A percentile compares a stretch with the other conserved stretches of the same genome.
Evolutionary conservation across 139 green algal species (phyloP).

Genomic region (Tetradesmus lagerheimii): DNA sequence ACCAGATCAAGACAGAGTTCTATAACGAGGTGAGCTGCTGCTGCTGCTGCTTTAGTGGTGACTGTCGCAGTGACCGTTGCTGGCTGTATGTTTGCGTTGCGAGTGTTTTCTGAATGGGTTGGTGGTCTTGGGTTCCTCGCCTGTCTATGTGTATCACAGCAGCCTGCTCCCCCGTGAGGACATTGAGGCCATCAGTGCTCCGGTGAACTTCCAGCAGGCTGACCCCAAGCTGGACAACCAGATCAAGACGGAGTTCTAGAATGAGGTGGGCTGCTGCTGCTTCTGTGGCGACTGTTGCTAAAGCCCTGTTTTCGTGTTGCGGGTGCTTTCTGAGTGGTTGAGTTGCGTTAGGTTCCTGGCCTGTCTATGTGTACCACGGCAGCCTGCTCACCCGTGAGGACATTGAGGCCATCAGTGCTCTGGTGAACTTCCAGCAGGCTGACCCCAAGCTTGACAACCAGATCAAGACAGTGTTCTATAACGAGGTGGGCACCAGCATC

Average conservation of each 20-base stretch:
- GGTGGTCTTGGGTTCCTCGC: background rate
- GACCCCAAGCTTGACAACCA: slow-evolving; percentile 3
- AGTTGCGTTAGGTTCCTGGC: background rate
- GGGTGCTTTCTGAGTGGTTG: too few species aligned
- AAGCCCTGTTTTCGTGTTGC: too few species aligned
- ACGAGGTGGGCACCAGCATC: slow-evolving; percentile 16
- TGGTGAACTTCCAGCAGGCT: slow-evolving; percentile 25
- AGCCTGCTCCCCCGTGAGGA: too few species aligned
- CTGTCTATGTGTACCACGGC: too few species aligned
- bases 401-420: too few species aligned
- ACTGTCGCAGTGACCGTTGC: background rate
- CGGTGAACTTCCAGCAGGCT: slow-evolving; percentile 25
- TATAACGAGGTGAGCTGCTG: slow-evolving; percentile 10
- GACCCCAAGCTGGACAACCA: slow-evolving; percentile 6
- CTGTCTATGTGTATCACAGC: too few species aligned
- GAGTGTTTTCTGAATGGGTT: too few species aligned
- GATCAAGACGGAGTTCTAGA: background rate
- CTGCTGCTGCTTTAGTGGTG: background rate
- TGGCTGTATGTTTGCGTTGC: too few species aligned
- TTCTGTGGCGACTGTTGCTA: background rate
- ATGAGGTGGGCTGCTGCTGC: background rate
- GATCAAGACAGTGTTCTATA: background rate
- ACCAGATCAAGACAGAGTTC: background rate
- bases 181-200: too few species aligned
- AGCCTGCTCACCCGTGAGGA: too few species aligned